phyloP scores from a whole-genome alignment of 129 eudicot species.

The Tagetes erecta region DNA sequence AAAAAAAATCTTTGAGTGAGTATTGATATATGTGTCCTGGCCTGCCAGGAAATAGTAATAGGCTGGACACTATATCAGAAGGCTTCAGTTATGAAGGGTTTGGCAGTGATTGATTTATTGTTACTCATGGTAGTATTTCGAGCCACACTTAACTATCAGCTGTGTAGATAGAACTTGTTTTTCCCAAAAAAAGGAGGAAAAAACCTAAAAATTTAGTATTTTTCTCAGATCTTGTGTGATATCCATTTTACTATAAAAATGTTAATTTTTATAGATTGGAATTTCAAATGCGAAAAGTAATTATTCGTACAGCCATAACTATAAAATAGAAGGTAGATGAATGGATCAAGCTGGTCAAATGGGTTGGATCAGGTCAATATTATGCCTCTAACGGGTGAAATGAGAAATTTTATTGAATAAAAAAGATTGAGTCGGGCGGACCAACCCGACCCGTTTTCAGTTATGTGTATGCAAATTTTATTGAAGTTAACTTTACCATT shows the following conservation, averaged over 20 bases:
- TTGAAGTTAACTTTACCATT: background rate
- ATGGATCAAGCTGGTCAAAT: background rate
- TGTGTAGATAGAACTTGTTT: background rate
- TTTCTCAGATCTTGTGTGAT: slow-evolving; percentile 2
- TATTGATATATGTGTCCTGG: slow-evolving; percentile 35
- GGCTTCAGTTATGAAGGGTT: slow-evolving; percentile 69
- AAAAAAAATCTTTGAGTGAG: slow-evolving; percentile 8
- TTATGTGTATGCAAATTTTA: background rate
- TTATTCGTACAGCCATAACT: slow-evolving; percentile 12
- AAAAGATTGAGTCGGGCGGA: background rate
- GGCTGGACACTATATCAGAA: slow-evolving; percentile 59
- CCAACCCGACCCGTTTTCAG: background rate
- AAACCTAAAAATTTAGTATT: background rate
- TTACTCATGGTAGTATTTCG: slow-evolving; percentile 35
- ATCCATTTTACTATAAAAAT: background rate
- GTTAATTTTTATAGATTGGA: background rate
- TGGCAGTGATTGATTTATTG: slow-evolving; percentile 52
- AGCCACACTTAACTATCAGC: slow-evolving; percentile 10
- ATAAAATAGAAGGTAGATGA: background rate
- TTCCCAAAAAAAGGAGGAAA: background rate
- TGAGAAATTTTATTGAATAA: background rate
- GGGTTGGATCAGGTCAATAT: background rate
- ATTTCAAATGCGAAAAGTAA: background rate
- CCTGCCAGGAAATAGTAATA: slow-evolving; percentile 48
- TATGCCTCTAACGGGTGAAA: background rate